Percentiles rank a stretch among this genome's conserved stretches.
Conservation (phyloP, 441 rosid species). For the Adansonia grandidieri region DNA sequence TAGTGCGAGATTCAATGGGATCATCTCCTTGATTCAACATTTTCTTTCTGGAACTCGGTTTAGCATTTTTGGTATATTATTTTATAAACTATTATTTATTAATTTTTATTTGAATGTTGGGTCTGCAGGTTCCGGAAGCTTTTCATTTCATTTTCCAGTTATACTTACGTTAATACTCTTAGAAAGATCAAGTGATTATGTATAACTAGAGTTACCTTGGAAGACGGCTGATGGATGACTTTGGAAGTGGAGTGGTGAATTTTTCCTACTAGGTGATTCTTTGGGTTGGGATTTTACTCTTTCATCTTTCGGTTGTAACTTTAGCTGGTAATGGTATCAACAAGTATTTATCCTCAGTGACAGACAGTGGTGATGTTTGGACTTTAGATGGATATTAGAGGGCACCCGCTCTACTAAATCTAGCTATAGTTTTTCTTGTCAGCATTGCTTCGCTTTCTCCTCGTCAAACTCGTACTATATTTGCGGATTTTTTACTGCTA, state of each 20-base stretch:
- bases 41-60: neutral
- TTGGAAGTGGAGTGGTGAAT: neutral
- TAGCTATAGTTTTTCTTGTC: neutral
- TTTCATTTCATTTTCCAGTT: constrained; percentile 77
- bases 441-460: no score
- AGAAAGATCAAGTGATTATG: constrained; percentile 42
- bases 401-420: neutral
- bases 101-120: neutral
- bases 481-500: no score
- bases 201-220: neutral
- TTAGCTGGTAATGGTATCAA: neutral
- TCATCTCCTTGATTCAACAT: neutral
- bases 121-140: constrained; percentile 79
- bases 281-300: neutral
- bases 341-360: neutral
- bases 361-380: neutral
- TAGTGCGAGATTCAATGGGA: neutral
- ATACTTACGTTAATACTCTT: constrained; percentile 63
- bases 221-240: neutral
- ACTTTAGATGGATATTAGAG: neutral
- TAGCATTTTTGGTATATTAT: neutral
- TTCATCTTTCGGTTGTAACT: neutral
- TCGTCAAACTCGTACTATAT: no score
- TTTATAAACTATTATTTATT: neutral
- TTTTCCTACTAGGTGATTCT: neutral